Percentiles rank a stretch among this genome's conserved stretches.
These are phyloP conservation scores for Tetrapisispora iriomotensis DNA, from an alignment of 805 yeast genomes.

Conservation along the genomic window DNA sequence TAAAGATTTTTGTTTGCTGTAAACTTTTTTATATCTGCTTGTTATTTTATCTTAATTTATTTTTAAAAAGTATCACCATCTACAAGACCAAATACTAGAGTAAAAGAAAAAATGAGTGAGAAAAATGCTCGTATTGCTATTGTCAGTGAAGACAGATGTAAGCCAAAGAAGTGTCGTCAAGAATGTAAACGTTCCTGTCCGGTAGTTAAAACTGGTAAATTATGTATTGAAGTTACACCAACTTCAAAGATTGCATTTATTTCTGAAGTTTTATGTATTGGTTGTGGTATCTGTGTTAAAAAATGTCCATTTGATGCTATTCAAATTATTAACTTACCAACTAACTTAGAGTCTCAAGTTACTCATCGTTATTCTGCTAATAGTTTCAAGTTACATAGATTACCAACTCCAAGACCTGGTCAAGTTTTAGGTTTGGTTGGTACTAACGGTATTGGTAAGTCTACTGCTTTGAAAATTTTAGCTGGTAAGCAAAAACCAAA, in stretches of 20 bases:
- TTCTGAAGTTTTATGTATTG: conserved; percentile 89
- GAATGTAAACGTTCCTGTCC: conserved; percentile 97
- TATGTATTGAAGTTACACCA: conserved; percentile 94
- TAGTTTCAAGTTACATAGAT: conserved; percentile 91
- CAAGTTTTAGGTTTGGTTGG: conserved; percentile 97
- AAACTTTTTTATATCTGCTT: neutral
- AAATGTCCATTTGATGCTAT: conserved; percentile 98
- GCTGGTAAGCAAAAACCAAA: conserved; percentile 98
- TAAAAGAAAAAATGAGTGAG: conserved; percentile 30
- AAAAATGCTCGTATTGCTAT: conserved; percentile 84
- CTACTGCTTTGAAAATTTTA: conserved; percentile 91
- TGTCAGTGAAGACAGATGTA: conserved; percentile 88
- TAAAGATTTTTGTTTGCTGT: too few relatives aligned
- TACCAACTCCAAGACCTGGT: conserved; percentile 98
- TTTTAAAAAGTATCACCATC: neutral
- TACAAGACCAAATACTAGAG: too few relatives aligned
- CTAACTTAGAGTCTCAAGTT: conserved; percentile 83
- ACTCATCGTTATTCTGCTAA: conserved; percentile 97
- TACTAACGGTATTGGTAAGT: conserved; percentile 98
- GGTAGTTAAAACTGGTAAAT: conserved; percentile 93
- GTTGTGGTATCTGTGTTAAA: conserved; percentile 99
- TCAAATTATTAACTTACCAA: conserved; percentile 89
- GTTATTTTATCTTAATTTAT: neutral
- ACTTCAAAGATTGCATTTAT: conserved; percentile 87
- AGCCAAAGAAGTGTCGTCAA: conserved; percentile 97